phyloP scores from a whole-genome alignment of 2,329 filamentous ascomycete genomes.

The Trichophyton simii region DNA sequence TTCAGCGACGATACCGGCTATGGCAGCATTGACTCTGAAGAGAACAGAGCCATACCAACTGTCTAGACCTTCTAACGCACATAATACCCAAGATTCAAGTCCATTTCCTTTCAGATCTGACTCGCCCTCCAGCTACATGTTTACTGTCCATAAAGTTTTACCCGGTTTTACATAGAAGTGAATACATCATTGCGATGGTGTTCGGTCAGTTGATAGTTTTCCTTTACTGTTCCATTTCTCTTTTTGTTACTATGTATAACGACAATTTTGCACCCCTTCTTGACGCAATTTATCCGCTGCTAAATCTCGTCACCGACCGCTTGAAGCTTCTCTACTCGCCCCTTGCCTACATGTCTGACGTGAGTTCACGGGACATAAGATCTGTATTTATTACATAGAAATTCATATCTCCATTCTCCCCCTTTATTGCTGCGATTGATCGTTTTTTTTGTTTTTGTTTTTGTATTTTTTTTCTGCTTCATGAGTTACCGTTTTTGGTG shows the following conservation, averaged over 20 bases:
- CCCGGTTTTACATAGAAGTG: background rate
- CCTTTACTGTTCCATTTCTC: background rate
- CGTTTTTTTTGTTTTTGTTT: background rate
- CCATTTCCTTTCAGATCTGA: background rate
- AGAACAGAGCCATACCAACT: background rate
- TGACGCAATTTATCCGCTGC: background rate
- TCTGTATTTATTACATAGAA: background rate
- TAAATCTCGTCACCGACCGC: background rate
- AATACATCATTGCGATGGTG: background rate
- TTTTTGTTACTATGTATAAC: background rate
- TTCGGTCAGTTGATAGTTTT: background rate
- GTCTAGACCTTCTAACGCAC: background rate
- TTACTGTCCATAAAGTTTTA: too few relatives aligned
- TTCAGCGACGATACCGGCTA: conserved; percentile 31
- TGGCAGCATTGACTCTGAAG: conserved; percentile 19
- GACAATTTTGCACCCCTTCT: background rate
- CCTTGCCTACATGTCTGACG: background rate
- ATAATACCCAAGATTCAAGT: background rate
- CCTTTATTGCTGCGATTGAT: background rate
- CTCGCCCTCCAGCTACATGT: background rate
- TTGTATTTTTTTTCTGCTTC: too few relatives aligned
- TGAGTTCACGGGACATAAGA: background rate
- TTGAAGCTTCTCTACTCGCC: background rate
- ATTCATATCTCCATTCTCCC: background rate
- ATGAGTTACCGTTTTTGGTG: background rate